Base-by-base conservation (phyloP, 2,329 filamentous ascomycete species). In the Huntiella bhutanensis region DNA sequence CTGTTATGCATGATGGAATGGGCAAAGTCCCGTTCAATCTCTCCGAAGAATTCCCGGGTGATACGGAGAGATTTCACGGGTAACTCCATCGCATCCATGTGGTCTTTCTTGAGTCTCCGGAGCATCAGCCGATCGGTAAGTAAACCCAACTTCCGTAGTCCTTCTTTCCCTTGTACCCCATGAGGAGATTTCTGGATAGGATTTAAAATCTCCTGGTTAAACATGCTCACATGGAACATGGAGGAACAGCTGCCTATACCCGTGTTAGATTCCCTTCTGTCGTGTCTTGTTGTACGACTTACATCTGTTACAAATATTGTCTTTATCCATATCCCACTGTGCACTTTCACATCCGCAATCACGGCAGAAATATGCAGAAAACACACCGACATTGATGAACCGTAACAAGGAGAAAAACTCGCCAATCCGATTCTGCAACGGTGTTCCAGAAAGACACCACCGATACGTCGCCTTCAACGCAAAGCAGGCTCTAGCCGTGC, bases 71-170 rank as follows among this genome's bases (percentile, higher is more conserved):
- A 83, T 64, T 96, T 98, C 44, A 92, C 83, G 1, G 91, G 91
- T 28, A 98, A 72, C 58, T 96, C 91, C 86, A 98, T 94, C 0
- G 87, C 82, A 50, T 88, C 78, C 13, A 84, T 93, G 56, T 96
- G 78, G 56, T 98, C 86, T 53, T 81, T 82, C 68, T 98, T 98
- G 60, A 94, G 73, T 33, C 91, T 85, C 47, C 91, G 82, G 51
- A 96, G 69, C 91, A 98, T 98, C 60, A 98, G 88, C 22, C 84
- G 79, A 52, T 87, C 82, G 0, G 88, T 94, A 58, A 98, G 76
- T 51, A 93, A 69, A 36, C 86, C 82, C 44, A 98, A 70, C 62
- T 93, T 95, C 11, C 66, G 60, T 55, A 96, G 78, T 1, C 84
- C 91, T 16, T 70, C 69, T 38, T 71, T 67, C 7, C 88, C 83